Base-by-base conservation (phyloP, 345 rosid genomes). In the Citrus unshiu region DNA sequence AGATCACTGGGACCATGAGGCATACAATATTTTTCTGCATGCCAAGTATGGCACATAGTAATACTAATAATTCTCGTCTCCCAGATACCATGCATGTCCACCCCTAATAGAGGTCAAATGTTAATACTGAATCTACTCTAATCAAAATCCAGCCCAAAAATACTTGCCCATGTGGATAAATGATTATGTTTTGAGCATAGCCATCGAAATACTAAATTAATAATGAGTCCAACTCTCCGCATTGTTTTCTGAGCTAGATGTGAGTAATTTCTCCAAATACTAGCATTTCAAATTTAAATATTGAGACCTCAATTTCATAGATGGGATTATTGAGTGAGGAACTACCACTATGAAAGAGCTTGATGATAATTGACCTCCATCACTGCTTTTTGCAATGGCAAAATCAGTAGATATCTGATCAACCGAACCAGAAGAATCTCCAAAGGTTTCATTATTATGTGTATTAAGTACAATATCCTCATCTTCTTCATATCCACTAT, bases 401-500 rank as follows among this genome's bases (percentile, higher is more conserved):
- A 85, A 76, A 82, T 85, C 87, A 69, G 84, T 29, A 34, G 87
- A 73, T 78, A 83, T 84, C 64, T 67, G 84, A 82, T 75, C 76
- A 64, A 67, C 67, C 78, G 88, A 82, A 86, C 75, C 81, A 85
- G 89, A 69, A 63, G 80, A 77, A 84, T 73, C 90, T 70, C 92
- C 91, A 82, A 97, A 92, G 73, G 93, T 89, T 72, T 88, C 89
- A 78, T 46, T 64, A 73, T 92, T 94, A 71, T 70, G 78, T 30
- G 88, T 81, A 85, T 94, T 93, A 84, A 90, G 83, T 77, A 86
- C 29, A 70, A 86, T 85, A 59, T 93, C 91, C 72, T 92, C 93
- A 22, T 87, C 88, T 82, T 92, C 97, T 30, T 87, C 90, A 79
- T 84, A 89, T 63, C 97, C 98, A 86, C 97, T 85, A 82, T 93